Base-by-base conservation (phyloP, 495 filamentous ascomycete genomes). In the Hyaloscypha variabilis region DNA sequence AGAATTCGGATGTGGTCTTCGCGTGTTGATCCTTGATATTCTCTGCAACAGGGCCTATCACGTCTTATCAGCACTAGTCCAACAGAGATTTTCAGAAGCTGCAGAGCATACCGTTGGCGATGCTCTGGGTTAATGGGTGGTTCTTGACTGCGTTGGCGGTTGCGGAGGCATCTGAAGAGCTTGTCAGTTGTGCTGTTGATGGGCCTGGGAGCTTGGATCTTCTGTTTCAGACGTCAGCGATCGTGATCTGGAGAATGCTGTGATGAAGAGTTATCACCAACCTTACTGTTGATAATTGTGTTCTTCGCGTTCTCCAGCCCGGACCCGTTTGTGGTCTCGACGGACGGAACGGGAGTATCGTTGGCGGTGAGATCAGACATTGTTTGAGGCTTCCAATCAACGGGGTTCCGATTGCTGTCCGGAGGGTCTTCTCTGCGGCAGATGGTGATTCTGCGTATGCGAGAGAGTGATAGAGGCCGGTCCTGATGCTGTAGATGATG, bases 11-110 rank as follows among this genome's bases (percentile, higher is more conserved):
- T 58, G 81, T 75, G 58, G 92, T 92, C 79, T 90, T 91, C 66
- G 85, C 83, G 56, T 79, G 78, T 75, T 96, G 85, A 67, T 88
- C 82, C 76, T 90, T 91, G 75, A 92, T 84, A 70, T 86, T 90
- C 76, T 93, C 85, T 62, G 89, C 90, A 58, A 95, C 79, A 34
- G 92, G 90, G 62, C 90, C 92, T 93, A 71, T 51, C 25, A n/a
- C 36, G 61, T 58, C 23, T 57, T 28, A 61, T 67, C 54, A 65
- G 67, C 49, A 63, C 26, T 31, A 51, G 51, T 24, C 31, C 30
- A 26, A 14, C n/a, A 36, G 28, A 13, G 31, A 55, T 55, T 62
- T 52, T 54, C 30, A 62, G 29, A 60, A 67, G 55, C 39, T 25
- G 30, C 59, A 36, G 57, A 34, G 63, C 52, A 68, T 62, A 62